Evolutionary conservation across 805 yeast genomes (phyloP).

Genomic region (Lipomyces orientalis): DNA sequence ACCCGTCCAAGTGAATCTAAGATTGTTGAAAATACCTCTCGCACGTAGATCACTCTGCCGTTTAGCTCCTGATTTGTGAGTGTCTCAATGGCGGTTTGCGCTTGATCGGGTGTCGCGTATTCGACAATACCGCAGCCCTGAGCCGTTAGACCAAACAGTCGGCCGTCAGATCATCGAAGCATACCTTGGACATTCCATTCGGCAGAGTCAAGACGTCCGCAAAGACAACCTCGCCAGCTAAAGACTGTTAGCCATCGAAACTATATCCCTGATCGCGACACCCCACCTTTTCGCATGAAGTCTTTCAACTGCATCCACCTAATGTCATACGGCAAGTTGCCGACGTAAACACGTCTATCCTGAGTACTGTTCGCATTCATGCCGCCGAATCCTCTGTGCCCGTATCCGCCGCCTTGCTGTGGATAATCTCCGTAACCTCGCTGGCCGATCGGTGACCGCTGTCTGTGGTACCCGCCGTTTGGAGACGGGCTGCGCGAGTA

Average conservation of each 20-base stretch:
- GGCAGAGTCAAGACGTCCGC: slow-evolving; percentile 82
- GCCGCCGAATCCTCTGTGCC: slow-evolving; percentile 15
- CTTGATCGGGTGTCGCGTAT: slow-evolving; percentile 67
- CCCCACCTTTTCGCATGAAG: slow-evolving; percentile 45
- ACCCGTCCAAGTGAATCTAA: background rate
- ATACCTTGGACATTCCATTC: slow-evolving; percentile 81
- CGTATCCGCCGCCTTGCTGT: slow-evolving; percentile 14
- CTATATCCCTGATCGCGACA: background rate
- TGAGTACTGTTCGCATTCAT: slow-evolving; percentile 40
- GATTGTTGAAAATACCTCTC: slow-evolving; percentile 58
- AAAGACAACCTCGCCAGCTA: slow-evolving; percentile 67
- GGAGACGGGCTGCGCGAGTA: slow-evolving; percentile 27
- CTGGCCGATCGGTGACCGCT: slow-evolving; percentile 22
- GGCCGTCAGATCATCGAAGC: slow-evolving; percentile 41
- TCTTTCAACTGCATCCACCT: slow-evolving; percentile 50
- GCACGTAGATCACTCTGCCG: slow-evolving; percentile 84
- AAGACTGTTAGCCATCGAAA: background rate
- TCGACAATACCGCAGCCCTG: slow-evolving; percentile 64
- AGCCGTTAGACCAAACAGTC: slow-evolving; percentile 18
- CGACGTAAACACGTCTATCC: slow-evolving; percentile 52
- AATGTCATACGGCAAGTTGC: slow-evolving; percentile 50
- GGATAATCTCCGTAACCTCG: background rate
- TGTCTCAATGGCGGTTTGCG: slow-evolving; percentile 69
- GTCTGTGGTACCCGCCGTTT: slow-evolving; percentile 13
- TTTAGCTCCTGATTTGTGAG: slow-evolving; percentile 67